These are phyloP conservation scores for Apiotrichum sp. DNA, from an alignment of 1,284 basidiomycete species.

Conservation along the genomic window DNA sequence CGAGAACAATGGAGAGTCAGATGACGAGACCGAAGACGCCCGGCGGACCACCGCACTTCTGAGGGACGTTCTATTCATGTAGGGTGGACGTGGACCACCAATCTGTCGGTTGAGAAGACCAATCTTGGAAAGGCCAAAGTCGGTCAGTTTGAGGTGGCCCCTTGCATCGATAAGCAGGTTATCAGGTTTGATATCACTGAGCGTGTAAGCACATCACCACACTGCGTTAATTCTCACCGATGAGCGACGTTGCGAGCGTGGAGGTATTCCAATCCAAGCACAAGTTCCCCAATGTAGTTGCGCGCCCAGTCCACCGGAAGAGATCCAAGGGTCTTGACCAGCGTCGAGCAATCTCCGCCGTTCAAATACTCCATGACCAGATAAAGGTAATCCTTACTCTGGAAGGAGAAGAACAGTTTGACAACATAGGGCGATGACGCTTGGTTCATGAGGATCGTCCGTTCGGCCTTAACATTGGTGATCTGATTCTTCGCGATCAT, in stretches of 20 bases:
- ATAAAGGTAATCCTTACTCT: slow-evolving; percentile 91
- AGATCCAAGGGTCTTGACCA: slow-evolving; percentile 91
- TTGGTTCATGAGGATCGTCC: slow-evolving; percentile 99
- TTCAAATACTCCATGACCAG: slow-evolving; percentile 98
- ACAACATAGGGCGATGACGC: slow-evolving; percentile 99
- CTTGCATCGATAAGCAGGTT: slow-evolving; percentile 94
- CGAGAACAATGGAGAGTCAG: slow-evolving; percentile 44
- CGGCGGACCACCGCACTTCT: slow-evolving; percentile 23
- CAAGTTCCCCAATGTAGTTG: slow-evolving; percentile 93
- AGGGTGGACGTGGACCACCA: slow-evolving; percentile 58
- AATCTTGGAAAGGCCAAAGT: slow-evolving; percentile 95
- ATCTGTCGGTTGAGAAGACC: slow-evolving; percentile 96
- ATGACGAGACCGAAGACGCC: slow-evolving; percentile 65
- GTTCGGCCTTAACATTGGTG: slow-evolving; percentile 98
- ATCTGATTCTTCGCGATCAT: slow-evolving; percentile 99
- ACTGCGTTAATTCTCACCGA: slow-evolving; percentile 90
- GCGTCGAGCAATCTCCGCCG: slow-evolving; percentile 92
- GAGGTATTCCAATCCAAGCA: slow-evolving; percentile 89
- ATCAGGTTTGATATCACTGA: slow-evolving; percentile 94
- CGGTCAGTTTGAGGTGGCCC: slow-evolving; percentile 93
- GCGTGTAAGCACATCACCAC: slow-evolving; percentile 46
- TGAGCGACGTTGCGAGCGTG: slow-evolving; percentile 93
- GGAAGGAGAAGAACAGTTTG: slow-evolving; percentile 97
- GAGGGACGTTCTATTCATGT: slow-evolving; percentile 41
- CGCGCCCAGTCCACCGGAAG: slow-evolving; percentile 94